Conservation (phyloP, 805 yeast species). For the Wickerhamiella slavikovae region DNA sequence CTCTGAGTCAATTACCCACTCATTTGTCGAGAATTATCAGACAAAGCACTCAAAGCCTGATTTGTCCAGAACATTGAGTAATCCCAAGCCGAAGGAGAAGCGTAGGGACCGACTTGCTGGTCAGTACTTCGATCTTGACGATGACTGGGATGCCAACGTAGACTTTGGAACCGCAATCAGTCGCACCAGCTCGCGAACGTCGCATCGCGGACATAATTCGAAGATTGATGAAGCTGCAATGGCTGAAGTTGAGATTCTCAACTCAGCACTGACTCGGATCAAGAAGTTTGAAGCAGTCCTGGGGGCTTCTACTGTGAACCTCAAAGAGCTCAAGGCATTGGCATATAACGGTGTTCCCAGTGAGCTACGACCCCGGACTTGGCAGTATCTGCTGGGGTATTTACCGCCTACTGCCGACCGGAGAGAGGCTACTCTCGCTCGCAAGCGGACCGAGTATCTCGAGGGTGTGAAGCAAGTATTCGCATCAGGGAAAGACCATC, state of each 20-base stretch:
- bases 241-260: constrained; percentile 33
- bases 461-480: constrained; percentile 57
- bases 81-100: neutral
- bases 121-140: constrained; percentile 54
- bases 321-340: constrained; percentile 49
- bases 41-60: no score
- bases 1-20: no score
- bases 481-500: constrained; percentile 40
- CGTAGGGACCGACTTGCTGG: neutral
- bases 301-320: constrained; percentile 32
- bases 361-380: constrained; percentile 56
- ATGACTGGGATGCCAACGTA: constrained; percentile 80
- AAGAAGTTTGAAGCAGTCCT: constrained; percentile 46
- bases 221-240: constrained; percentile 18
- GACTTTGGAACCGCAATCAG: constrained; percentile 14
- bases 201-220: constrained; percentile 8
- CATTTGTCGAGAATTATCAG: no score
- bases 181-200: no score
- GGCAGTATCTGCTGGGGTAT: constrained; percentile 84
- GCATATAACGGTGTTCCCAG: constrained; percentile 92
- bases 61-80: no score
- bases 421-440: constrained; percentile 42
- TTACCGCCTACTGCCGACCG: constrained; percentile 70
- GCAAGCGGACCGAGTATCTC: constrained; percentile 70
- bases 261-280: constrained; percentile 40